Evolutionary conservation across 371 early-diverging fungal genomes (phyloP), one percentile per base, ranked within the genome.

Genomic region (Mortierella sp.): DNA sequence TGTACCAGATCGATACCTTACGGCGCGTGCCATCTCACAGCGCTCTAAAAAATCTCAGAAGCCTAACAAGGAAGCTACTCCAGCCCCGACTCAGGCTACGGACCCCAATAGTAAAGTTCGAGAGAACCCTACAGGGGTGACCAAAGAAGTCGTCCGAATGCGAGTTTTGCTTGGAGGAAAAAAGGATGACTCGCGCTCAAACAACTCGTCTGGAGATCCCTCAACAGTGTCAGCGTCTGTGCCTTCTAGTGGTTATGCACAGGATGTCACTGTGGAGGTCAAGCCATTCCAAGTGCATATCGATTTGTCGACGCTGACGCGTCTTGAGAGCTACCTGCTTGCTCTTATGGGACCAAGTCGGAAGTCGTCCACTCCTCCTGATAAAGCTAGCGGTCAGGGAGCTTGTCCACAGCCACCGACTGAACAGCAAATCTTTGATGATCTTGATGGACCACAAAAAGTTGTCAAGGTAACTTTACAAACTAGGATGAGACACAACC

Each of bases 221-320:
- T 37, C 70, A 1, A 43, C 62, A 14, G 45, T 72, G 7, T 18
- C 58, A 28, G 12, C 48, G 7, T 55, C 81, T 3, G 4, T 19
- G 1, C 51, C 52, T 62, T 18, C 25, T 21, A 46, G 53, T n/a
- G 29, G 59, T 21, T 71, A 77, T 48, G 79, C 83, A 9, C 80
- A 82, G 29, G 88, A 89, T 45, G 77, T 84, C 1, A 72, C 72
- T 12, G 76, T 88, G 1, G 87, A 87, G 18, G 73, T 89, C 12
- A 82, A 85, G 56, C 83, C 90, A 4, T 70, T 88, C 19, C 84
- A 83, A 30, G 26, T 89, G 14, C 81, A 83, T 37, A 11, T 90
- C 16, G 88, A 90, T 72, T 68, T 87, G 0, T 74, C 80, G 57
- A 84, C 85, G 12, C 62, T 82, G 4, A 82, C 86, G 64, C 60